phyloP scores from a whole-genome alignment of 345 rosid genomes.

The Viola odorata region DNA sequence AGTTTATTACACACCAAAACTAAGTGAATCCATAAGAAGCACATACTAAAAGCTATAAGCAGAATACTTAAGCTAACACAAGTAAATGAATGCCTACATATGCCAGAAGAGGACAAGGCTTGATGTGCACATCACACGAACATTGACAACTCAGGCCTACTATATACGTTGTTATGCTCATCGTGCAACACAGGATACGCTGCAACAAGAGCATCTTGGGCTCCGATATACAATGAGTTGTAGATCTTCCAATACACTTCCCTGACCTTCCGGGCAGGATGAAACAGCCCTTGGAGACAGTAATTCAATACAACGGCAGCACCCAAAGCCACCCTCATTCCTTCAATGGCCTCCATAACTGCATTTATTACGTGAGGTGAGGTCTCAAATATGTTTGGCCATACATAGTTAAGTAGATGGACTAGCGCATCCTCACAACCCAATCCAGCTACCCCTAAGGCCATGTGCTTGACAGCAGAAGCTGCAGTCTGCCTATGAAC shows the following conservation, averaged over 20 bases:
- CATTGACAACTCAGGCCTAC: constrained; percentile 92
- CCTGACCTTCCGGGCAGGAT: constrained; percentile 95
- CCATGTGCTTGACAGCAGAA: constrained; percentile 98
- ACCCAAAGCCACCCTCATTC: constrained; percentile 93
- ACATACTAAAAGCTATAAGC: too few species aligned
- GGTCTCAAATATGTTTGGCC: constrained; percentile 99
- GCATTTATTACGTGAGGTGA: constrained; percentile 98
- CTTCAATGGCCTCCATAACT: constrained; percentile 98
- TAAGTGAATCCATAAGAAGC: too few species aligned
- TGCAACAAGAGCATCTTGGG: constrained; percentile 92
- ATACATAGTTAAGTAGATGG: constrained; percentile 84
- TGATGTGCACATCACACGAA: constrained; percentile 34
- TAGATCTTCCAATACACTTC: constrained; percentile 99
- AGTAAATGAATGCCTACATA: too few species aligned
- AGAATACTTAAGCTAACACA: too few species aligned
- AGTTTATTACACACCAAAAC: too few species aligned
- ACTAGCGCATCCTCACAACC: constrained; percentile 96
- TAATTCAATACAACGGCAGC: constrained; percentile 81
- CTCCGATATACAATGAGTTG: constrained; percentile 87
- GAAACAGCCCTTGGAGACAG: constrained; percentile 96
- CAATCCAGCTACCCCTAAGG: constrained; percentile 92
- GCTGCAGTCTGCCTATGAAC: constrained; percentile 99
- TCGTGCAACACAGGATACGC: constrained; percentile 82
- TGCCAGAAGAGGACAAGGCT: not conserved
- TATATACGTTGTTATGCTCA: constrained; percentile 65